These are phyloP conservation scores for Clonostachys solani DNA, from an alignment of 2,329 filamentous ascomycete genomes.

Conservation along the genomic window DNA sequence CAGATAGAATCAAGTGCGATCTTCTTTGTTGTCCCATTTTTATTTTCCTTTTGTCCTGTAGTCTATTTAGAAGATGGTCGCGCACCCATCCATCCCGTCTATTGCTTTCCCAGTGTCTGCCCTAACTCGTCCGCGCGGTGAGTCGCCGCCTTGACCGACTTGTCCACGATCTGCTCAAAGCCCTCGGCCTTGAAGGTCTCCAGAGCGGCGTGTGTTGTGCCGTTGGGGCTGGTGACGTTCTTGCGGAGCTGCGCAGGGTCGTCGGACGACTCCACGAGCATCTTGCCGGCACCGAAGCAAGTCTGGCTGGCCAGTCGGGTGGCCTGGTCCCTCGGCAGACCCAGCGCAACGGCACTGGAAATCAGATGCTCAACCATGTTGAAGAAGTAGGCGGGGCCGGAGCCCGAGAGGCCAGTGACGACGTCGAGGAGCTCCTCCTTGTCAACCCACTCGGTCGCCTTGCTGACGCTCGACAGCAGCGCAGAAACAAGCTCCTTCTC, in stretches of 20 bases:
- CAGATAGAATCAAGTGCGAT: too few species aligned
- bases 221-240: slow-evolving; percentile 49
- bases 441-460: slow-evolving; percentile 43
- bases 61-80: too few species aligned
- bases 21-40: too few species aligned
- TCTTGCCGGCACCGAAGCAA: slow-evolving; percentile 44
- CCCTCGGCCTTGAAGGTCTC: slow-evolving; percentile 40
- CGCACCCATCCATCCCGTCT: too few species aligned
- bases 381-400: slow-evolving; percentile 49
- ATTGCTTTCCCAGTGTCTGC: slow-evolving; percentile 13
- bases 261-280: slow-evolving; percentile 41
- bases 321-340: slow-evolving; percentile 42
- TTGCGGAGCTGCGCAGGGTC: slow-evolving; percentile 39
- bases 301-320: slow-evolving; percentile 44
- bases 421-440: slow-evolving; percentile 44
- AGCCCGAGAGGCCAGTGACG: slow-evolving; percentile 44
- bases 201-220: slow-evolving; percentile 44
- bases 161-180: slow-evolving; percentile 36
- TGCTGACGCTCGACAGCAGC: slow-evolving; percentile 40
- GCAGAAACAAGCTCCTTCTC: slow-evolving; percentile 36
- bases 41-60: too few species aligned
- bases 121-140: slow-evolving; percentile 37
- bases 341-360: slow-evolving; percentile 34
- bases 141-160: slow-evolving; percentile 39
- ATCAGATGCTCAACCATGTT: slow-evolving; percentile 47